Evolutionary conservation across 2,329 filamentous ascomycete genomes (phyloP).

Genomic region (Curvularia lunata): DNA sequence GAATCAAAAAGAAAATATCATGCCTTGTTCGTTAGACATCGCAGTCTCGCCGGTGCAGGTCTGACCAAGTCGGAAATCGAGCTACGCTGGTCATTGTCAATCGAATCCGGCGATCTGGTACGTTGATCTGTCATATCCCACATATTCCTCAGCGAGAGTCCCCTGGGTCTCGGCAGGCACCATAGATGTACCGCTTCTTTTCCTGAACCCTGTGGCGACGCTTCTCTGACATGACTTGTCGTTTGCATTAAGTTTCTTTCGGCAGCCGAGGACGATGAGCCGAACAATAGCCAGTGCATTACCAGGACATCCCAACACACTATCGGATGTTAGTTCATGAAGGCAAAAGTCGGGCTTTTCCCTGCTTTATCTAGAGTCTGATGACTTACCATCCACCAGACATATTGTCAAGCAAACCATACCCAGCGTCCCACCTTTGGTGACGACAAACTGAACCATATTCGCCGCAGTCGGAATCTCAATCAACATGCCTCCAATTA

Average conservation of each 20-base stretch:
- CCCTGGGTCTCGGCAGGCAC: too few relatives aligned
- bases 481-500: too few relatives aligned
- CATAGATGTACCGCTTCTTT: too few relatives aligned
- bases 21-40: background rate
- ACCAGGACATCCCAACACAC: conserved; percentile 28
- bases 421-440: too few relatives aligned
- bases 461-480: too few relatives aligned
- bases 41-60: background rate
- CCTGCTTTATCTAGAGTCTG: too few relatives aligned
- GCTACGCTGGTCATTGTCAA: background rate
- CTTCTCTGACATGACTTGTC: background rate
- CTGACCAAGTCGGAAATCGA: conserved; percentile 3
- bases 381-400: too few relatives aligned
- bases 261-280: conserved; percentile 14
- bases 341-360: too few relatives aligned
- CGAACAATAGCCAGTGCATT: conserved; percentile 31
- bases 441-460: too few relatives aligned
- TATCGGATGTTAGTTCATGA: background rate
- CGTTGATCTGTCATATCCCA: background rate
- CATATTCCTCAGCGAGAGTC: background rate
- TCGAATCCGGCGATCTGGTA: background rate
- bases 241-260: conserved; percentile 13
- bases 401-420: too few relatives aligned
- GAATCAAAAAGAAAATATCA: too few relatives aligned
- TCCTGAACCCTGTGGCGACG: background rate